A percentile compares a stretch with the other conserved stretches of the same genome.
These are phyloP conservation scores for Colletotrichum costaricense DNA, from an alignment of 2,329 filamentous ascomycete species.

Conservation along the genomic window DNA sequence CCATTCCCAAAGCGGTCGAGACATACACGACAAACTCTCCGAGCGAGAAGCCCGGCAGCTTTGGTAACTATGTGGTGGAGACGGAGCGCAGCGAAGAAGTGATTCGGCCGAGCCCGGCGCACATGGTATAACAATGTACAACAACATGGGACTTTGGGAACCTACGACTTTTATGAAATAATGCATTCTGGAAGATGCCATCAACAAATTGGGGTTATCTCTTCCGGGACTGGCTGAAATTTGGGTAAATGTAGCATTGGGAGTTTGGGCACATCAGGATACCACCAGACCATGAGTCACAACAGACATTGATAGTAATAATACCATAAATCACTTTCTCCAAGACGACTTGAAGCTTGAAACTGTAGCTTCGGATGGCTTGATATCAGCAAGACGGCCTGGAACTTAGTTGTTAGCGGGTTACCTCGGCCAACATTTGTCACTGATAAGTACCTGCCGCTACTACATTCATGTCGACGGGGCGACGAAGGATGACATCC, in stretches of 20 bases:
- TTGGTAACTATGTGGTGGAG: conserved; percentile 4
- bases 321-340: neutral
- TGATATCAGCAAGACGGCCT: too few relatives aligned
- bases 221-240: neutral
- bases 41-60: neutral
- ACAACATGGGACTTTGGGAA: too few relatives aligned
- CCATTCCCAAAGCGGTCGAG: neutral
- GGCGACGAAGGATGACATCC: neutral
- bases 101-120: neutral
- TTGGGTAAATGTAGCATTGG: neutral
- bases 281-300: neutral
- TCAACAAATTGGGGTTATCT: neutral
- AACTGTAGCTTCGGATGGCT: too few relatives aligned
- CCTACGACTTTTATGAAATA: conserved; percentile 13
- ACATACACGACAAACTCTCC: neutral
- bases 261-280: neutral
- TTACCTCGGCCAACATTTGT: too few relatives aligned
- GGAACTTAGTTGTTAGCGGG: too few relatives aligned
- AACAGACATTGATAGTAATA: neutral
- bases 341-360: neutral
- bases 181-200: neutral
- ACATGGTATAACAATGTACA: conserved; percentile 1
- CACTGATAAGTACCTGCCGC: too few relatives aligned
- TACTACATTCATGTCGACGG: neutral
- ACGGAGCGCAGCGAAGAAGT: neutral